Evolutionary conservation across 179 eudicot species (phyloP).

Genomic region (Vitellaria paradoxa): DNA sequence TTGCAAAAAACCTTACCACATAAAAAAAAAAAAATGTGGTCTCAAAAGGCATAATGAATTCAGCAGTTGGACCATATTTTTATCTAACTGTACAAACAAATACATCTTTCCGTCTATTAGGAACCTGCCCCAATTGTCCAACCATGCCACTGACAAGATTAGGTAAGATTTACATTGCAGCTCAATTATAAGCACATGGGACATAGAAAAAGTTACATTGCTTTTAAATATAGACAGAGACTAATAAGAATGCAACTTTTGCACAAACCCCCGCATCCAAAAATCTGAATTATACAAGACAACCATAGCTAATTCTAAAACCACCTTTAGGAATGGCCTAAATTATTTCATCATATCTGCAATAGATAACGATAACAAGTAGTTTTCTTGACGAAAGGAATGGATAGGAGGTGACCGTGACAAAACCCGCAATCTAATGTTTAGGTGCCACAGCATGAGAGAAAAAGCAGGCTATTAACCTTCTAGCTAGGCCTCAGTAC

Average conservation of each 20-base stretch:
- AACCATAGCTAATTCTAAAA: not conserved
- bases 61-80: no score
- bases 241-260: not conserved
- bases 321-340: not conserved
- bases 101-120: not conserved
- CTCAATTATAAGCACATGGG: constrained; percentile 1
- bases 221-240: not conserved
- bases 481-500: not conserved
- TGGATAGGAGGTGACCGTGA: not conserved
- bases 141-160: not conserved
- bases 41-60: no score
- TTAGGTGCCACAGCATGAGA: not conserved
- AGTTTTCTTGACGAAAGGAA: not conserved
- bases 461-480: not conserved
- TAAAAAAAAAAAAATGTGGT: no score
- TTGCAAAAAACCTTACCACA: no score
- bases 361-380: no score
- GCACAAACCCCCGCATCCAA: not conserved
- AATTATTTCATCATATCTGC: not conserved
- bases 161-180: not conserved
- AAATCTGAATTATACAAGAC: not conserved
- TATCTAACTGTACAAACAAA: not conserved
- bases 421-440: not conserved
- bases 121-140: not conserved
- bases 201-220: not conserved